Evolutionary conservation across 176 grass and related monocot species (phyloP), one percentile per base, ranked within the genome.

Genomic region (Rhipidocladum racemiflorum): DNA sequence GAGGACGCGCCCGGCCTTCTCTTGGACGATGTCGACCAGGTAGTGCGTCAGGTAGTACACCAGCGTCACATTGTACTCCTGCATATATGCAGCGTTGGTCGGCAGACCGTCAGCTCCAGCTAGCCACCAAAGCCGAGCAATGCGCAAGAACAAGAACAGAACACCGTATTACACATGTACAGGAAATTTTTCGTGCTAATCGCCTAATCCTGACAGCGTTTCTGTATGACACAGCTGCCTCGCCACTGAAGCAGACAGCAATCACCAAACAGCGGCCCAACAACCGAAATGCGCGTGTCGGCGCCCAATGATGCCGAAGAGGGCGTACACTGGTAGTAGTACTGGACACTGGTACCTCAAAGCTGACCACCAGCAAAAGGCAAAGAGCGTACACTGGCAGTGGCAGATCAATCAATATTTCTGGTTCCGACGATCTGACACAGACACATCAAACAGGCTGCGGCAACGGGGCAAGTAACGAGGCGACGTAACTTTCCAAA

Each of bases 31-130:
- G 84, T 94, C 95, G 12, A 97, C 95, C 86, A 97, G 84, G 85
- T 89, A 97, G 88, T 97, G 95, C 36, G 92, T 84, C 63, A 92
- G 23, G 84, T 94, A 97, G 86, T 94, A 94, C 46, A 68, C 77
- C 59, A 97, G 20, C 16, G 88, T 91, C 73, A 97, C 84, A 2
- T 91, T 82, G 75, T 91, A 91, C 10, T 94, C 95, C 95, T 97
- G 75, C 80, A 79, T 45, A 0, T 1, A 78, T 15, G 45, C 46
- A 55, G 7, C 23, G 67, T 20, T 10, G 18, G 40, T 20, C 21
- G 38, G 21, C 16, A 57, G 23, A 23, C 6, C 38, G 34, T 32
- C 45, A 42, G 18, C 18, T 55, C 55, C 32, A 63, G 40, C 24
- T 6, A 61, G 28, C 61, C 43, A 50, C 27, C 3, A 28, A 40